Conservation (phyloP, 208 protist genomes). For the Leishmania guyanensis region DNA sequence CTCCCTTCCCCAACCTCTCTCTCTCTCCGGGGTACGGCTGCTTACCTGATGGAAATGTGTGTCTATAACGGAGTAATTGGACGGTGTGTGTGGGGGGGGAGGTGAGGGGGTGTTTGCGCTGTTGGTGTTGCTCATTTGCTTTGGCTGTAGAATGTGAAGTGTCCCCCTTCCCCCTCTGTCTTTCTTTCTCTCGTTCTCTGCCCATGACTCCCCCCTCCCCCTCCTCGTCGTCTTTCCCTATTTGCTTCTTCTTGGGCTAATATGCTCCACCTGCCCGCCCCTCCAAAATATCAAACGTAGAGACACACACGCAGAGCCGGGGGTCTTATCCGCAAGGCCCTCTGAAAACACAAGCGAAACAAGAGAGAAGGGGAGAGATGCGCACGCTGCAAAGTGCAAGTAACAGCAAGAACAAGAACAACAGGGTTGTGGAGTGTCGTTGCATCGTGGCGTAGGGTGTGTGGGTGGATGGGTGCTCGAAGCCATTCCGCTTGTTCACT, state of each 20-base stretch:
- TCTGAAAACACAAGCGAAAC: background rate
- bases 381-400: background rate
- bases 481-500: background rate
- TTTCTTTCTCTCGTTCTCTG: constrained; percentile 10
- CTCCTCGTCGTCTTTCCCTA: background rate
- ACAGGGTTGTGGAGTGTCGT: background rate
- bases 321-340: background rate
- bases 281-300: background rate
- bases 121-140: background rate
- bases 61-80: background rate
- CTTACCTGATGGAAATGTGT: background rate
- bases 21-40: background rate
- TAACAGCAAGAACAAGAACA: background rate
- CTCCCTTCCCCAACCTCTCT: background rate
- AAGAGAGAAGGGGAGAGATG: background rate
- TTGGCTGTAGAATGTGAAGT: background rate
- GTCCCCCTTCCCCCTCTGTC: background rate
- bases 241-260: constrained; percentile 4
- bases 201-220: background rate
- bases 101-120: constrained; percentile 7
- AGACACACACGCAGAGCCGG: background rate
- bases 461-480: constrained; percentile 2
- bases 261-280: background rate
- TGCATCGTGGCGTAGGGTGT: background rate
- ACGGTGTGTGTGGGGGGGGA: background rate